These are phyloP conservation scores for Gnomoniopsis sp. DNA, from an alignment of 2,329 filamentous ascomycete species.

Conservation along the genomic window DNA sequence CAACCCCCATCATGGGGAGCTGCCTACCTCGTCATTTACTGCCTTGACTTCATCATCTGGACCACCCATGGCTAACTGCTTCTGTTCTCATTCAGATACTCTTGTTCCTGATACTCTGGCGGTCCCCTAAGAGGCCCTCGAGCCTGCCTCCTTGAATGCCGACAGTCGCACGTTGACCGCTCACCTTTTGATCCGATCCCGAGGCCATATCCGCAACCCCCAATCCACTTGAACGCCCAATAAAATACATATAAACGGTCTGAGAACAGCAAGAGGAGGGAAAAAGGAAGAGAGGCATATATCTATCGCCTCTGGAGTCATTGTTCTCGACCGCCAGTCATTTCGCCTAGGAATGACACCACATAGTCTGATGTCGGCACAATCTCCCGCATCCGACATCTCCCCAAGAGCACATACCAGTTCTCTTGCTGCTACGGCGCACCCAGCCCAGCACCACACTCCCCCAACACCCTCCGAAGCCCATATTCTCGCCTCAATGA, in stretches of 20 bases:
- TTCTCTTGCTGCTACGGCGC: slow-evolving; percentile 11
- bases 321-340: slow-evolving; percentile 16
- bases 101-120: background rate
- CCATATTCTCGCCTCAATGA: slow-evolving; percentile 19
- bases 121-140: background rate
- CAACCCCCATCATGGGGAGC: background rate
- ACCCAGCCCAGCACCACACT: slow-evolving; percentile 10
- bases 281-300: background rate
- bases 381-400: slow-evolving; percentile 19
- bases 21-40: background rate
- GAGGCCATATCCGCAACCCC: background rate
- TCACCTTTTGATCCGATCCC: slow-evolving; percentile 9
- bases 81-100: background rate
- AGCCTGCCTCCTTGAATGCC: slow-evolving; percentile 12
- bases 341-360: slow-evolving; percentile 19
- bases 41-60: background rate
- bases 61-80: slow-evolving; percentile 6
- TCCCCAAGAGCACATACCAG: slow-evolving; percentile 18
- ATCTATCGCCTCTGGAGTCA: slow-evolving; percentile 4
- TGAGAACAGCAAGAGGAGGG: slow-evolving; percentile 7
- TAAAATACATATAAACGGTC: background rate
- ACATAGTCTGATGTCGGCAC: slow-evolving; percentile 20
- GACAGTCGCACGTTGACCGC: slow-evolving; percentile 17
- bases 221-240: slow-evolving; percentile 1
- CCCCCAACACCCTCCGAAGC: slow-evolving; percentile 17